These are phyloP conservation scores for Symbiodinium natans DNA, from an alignment of 73 alveolate species.

Conservation along the genomic window DNA sequence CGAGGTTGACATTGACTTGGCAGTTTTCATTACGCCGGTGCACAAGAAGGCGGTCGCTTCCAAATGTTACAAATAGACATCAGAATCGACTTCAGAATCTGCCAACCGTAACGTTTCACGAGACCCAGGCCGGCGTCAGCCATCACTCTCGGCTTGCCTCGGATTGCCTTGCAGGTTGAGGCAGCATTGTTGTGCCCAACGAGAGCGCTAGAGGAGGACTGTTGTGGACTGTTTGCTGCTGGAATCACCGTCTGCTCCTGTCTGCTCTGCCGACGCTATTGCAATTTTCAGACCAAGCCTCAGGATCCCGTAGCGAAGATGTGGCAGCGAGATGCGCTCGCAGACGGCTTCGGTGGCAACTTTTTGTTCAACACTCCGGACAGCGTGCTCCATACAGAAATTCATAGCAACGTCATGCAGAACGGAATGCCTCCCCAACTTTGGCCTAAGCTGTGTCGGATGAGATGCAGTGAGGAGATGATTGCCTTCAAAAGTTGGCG, in stretches of 20 bases:
- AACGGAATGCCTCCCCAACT: too few relatives aligned
- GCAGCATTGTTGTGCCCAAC: not conserved
- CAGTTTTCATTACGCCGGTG: constrained; percentile 51
- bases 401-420: too few relatives aligned
- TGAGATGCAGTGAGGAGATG: constrained; percentile 50
- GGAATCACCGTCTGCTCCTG: not conserved
- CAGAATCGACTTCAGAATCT: too few relatives aligned
- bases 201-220: not conserved
- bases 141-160: too few relatives aligned
- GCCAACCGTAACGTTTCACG: too few relatives aligned
- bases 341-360: constrained; percentile 67
- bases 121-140: too few relatives aligned
- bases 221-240: not conserved
- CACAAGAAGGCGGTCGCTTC: constrained; percentile 66
- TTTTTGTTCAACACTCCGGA: constrained; percentile 88
- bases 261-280: too few relatives aligned
- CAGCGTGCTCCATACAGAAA: not conserved
- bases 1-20: constrained; percentile 69
- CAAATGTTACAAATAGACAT: not conserved
- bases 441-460: too few relatives aligned
- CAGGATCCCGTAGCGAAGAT: constrained; percentile 54
- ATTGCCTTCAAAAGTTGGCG: constrained; percentile 37
- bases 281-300: too few relatives aligned
- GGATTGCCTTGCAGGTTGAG: not conserved
- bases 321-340: constrained; percentile 28